Base-by-base conservation (phyloP, 106 monocot species). In the Dendrobium nobile region DNA sequence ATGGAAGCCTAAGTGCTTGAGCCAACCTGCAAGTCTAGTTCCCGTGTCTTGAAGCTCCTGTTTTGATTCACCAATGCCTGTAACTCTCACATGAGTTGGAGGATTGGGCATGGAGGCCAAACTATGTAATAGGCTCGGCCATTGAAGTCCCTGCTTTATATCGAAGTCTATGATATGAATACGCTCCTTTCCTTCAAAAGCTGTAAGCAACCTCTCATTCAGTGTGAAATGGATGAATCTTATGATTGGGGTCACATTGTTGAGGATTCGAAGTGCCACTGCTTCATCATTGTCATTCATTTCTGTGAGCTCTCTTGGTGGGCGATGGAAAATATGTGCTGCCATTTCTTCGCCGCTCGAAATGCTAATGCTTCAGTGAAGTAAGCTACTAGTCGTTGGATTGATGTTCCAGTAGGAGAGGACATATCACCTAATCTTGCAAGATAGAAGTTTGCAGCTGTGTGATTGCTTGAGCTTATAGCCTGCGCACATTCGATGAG, bases 111-210 rank as follows among this genome's bases (percentile, higher is more conserved):
- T 79, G 2, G 94, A 86, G 22, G 94, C 92, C 70, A 98, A 79
- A 81, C 89, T 88, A 77, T 89, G 90, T n/a, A 98, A 68, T 20
- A 98, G 72, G 42, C 92, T 70, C 8, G 94, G 89, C 97, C 97
- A 98, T 72, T 98, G 97, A 15, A 98, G 82, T 0, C 97, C 97
- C 61, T 98, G 89, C 77, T 91, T 98, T 81, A 98, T 87, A 82
- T 92, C 87, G 79, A 92, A 91, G 31, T 98, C 97, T 18, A 98
- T 91, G 82, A 98, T 85, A 81, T 98, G 97, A 13, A 98, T 82
- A 31, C 88, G 79, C 58, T 91, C 92, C 67, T 89, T 86, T 1
- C 91, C 89, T 77, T 91, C 83, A 64, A 94, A 89, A 9, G 87
- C 92, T 47, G 78, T 41, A 28, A 92, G 73, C 15, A 98, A 20